Conservation (phyloP, 2,329 filamentous ascomycete species). For the Pseudonectria foliicola region DNA sequence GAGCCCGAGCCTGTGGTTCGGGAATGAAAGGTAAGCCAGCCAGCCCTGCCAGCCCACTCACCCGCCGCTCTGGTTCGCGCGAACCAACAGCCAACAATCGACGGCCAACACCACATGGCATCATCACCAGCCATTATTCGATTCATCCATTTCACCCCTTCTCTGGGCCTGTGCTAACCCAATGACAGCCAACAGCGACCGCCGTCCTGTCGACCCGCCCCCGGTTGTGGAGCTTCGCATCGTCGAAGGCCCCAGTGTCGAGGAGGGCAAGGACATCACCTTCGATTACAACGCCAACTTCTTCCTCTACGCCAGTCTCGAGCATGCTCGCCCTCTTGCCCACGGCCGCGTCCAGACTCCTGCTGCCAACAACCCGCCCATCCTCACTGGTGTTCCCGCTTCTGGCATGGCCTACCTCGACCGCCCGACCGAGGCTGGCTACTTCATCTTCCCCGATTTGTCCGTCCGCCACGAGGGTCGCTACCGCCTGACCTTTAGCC, state of each 20-base stretch:
- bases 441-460: constrained; percentile 96
- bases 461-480: constrained; percentile 93
- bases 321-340: constrained; percentile 76
- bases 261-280: constrained; percentile 63
- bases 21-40: constrained; percentile 77
- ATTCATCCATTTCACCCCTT: neutral
- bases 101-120: too few species aligned
- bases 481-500: constrained; percentile 83
- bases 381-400: constrained; percentile 88
- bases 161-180: constrained; percentile 11
- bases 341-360: constrained; percentile 66
- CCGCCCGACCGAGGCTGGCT: constrained; percentile 70
- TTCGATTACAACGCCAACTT: constrained; percentile 95
- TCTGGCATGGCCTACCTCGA: constrained; percentile 96
- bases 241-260: constrained; percentile 61
- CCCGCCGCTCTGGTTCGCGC: too few species aligned
- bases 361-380: constrained; percentile 66
- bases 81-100: too few species aligned
- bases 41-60: too few species aligned
- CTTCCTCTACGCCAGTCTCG: constrained; percentile 90
- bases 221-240: constrained; percentile 89
- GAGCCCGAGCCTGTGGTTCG: constrained; percentile 88
- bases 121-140: neutral
- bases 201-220: constrained; percentile 87
- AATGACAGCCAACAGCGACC: constrained; percentile 48